Base-by-base conservation (phyloP, 2,329 filamentous ascomycete species). In the Fusarium nurragi region DNA sequence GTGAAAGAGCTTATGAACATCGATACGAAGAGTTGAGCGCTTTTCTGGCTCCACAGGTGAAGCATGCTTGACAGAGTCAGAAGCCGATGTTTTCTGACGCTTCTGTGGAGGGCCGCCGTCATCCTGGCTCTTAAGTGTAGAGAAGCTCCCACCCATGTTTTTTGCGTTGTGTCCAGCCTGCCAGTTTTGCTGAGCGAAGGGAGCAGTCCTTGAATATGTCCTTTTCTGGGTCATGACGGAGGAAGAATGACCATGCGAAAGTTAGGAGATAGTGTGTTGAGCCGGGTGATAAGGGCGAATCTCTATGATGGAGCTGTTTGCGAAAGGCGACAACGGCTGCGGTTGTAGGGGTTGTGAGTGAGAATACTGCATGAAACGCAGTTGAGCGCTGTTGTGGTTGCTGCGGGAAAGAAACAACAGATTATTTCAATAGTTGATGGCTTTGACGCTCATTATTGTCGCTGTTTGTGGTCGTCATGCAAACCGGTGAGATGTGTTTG, bases 181-280 rank as follows among this genome's bases (percentile, higher is more conserved):
- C 83, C 81, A 85, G 71, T 83, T 84, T 72, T 84, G 81, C 67
- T 84, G 82, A 59, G 86, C 80, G 74, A 83, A 86, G 60, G 84
- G 83, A 54, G 82, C 77, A 68, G 77, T 80, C 76, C 81, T 80
- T 75, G 79, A 78, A 71, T 77, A 81, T 64, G 78, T 77, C 71
- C 75, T 78, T 71, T 78, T 77, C 70, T 77, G 75, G 72, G 81
- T 81, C 84, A 86, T 86, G 76, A 75, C 77, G 74, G 73, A 65
- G 66, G 73, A 72, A 73, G 73, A 68, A 68, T 66, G 70, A 68
- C 74, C 75, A 77, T 76, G 69, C 21, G 19, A 68, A 72, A 72
- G 37, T 50, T 49, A 48, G 41, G 52, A 43, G 54, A 56, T 46
- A 47, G 49, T 46, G 55, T 60, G 52, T 45, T 23, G 46, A 62